These are phyloP conservation scores for Lomentospora prolificans DNA, from an alignment of 2,329 filamentous ascomycete species.

Conservation along the genomic window DNA sequence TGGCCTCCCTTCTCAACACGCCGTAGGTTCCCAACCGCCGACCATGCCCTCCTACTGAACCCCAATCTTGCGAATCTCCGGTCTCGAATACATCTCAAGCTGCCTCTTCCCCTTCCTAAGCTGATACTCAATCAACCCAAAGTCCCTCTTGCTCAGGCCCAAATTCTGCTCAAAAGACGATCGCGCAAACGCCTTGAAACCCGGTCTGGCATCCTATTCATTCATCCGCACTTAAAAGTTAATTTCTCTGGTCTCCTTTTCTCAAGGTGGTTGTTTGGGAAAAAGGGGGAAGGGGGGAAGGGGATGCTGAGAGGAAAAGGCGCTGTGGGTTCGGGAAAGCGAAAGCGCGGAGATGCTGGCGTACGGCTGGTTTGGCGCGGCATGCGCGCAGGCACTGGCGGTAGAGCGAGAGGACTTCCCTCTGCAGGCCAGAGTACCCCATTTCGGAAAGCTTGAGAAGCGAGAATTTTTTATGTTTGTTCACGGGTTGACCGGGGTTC, in stretches of 20 bases:
- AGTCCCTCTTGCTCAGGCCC: slow-evolving; percentile 70
- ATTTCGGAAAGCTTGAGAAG: slow-evolving; percentile 14
- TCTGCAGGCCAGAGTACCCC: slow-evolving; percentile 76
- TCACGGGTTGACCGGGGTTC: too few species aligned
- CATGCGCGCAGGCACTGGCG: slow-evolving; percentile 74
- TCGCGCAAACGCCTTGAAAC: slow-evolving; percentile 57
- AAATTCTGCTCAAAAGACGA: slow-evolving; percentile 67
- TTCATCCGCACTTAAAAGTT: neutral
- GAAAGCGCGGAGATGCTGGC: slow-evolving; percentile 1
- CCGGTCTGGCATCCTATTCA: slow-evolving; percentile 43
- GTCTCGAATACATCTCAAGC: slow-evolving; percentile 61
- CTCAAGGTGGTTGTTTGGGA: too few species aligned
- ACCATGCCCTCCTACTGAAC: neutral
- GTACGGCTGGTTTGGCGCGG: slow-evolving; percentile 67
- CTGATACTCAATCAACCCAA: slow-evolving; percentile 75
- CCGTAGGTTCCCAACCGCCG: too few species aligned
- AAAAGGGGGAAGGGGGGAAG: neutral
- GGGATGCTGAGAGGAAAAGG: neutral
- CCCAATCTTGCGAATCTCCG: slow-evolving; percentile 1
- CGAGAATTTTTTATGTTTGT: too few species aligned
- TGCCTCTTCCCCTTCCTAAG: slow-evolving; percentile 73
- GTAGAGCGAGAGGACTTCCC: slow-evolving; percentile 78
- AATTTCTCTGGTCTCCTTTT: neutral
- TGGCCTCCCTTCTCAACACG: neutral
- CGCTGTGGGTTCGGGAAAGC: too few species aligned